Evolutionary conservation across 2,329 filamentous ascomycete genomes (phyloP).

Genomic region (Emmonsiellopsis sp.): DNA sequence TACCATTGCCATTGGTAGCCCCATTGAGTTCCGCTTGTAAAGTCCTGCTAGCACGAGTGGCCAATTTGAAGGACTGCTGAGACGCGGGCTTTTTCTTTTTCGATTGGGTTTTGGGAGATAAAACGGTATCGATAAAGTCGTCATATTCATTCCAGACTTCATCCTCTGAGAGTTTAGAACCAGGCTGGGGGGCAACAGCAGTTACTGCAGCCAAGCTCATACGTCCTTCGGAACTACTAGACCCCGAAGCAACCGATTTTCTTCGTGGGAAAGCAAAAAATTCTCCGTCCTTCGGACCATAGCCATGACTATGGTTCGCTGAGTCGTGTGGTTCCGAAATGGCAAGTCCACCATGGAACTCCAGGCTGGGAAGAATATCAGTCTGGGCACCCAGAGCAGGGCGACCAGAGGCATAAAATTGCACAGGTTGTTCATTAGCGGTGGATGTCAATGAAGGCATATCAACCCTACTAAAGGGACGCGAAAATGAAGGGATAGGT

Average conservation of each 20-base stretch:
- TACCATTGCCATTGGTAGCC: not conserved
- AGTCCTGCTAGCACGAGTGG: slow-evolving; percentile 29
- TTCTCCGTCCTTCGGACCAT: slow-evolving; percentile 41
- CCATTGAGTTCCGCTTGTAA: slow-evolving; percentile 29
- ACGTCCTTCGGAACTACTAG: slow-evolving; percentile 50
- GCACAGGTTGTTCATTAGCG: slow-evolving; percentile 16
- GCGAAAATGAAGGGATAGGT: slow-evolving; percentile 73
- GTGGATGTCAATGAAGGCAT: slow-evolving; percentile 33
- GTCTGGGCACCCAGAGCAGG: slow-evolving; percentile 16
- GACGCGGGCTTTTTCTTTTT: slow-evolving; percentile 17
- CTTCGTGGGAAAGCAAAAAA: slow-evolving; percentile 70
- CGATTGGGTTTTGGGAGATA: slow-evolving; percentile 35
- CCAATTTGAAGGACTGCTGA: slow-evolving; percentile 26
- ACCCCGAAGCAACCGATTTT: slow-evolving; percentile 57
- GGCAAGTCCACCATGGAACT: slow-evolving; percentile 18
- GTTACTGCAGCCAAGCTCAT: slow-evolving; percentile 54
- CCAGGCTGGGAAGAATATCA: slow-evolving; percentile 17
- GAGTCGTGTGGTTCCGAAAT: slow-evolving; percentile 24
- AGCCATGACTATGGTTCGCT: slow-evolving; percentile 22
- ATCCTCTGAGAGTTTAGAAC: slow-evolving; percentile 62
- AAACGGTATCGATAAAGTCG: slow-evolving; percentile 68
- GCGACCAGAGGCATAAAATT: slow-evolving; percentile 16
- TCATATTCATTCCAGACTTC: slow-evolving; percentile 95
- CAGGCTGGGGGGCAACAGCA: slow-evolving; percentile 55
- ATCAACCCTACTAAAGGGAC: slow-evolving; percentile 57